Base-by-base conservation (phyloP, 192 early-diverging fungal species). In the Allomyces javanicus region DNA sequence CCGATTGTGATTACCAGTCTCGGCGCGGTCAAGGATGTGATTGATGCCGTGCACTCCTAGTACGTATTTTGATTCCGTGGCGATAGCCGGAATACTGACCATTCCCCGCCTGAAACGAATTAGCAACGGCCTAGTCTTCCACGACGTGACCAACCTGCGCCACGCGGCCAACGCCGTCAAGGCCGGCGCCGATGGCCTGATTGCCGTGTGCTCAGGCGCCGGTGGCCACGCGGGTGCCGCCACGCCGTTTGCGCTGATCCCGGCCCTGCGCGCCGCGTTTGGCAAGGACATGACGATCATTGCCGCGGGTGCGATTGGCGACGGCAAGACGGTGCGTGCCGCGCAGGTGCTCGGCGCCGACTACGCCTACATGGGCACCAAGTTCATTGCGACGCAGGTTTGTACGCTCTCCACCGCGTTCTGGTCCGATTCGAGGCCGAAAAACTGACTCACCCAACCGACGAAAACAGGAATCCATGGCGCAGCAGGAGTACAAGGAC, bases 171-270 rank as follows among this genome's bases (percentile, higher is more conserved):
- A 73, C 61, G 72, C 72, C 23, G 62, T 67, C 11, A 10, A 62
- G 58, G 72, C 69, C 10, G 72, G 72, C 22, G 72, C 67, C 17
- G 72, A 73, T 63, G 72, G 72, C 7, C 64, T 73, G 63, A 73
- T 73, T 62, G 69, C 66, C 21, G 69, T 73, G 25, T 67, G 63
- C n/a, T 69, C 72, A 7, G 72, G 72, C 4, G 72, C 72, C 10
- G 72, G 72, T 27, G 72, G 72, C 9, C 72, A 73, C 27, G 72
- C 72, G 3, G 72, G 72, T 19, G 62, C 67, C 22, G 63, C 63
- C 9, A 64, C 65, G 10, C 72, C 72, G 10, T 73, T 73, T 45
- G 72, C 72, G 45, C 62, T 73, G 33, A 24, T 73, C 6, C 72
- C 68, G 33, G n/a, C 62, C 62, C 43, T 73, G 19, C 58, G 72